These are phyloP conservation scores for Evernia prunastri DNA, from an alignment of 495 filamentous ascomycete species.

Conservation along the genomic window DNA sequence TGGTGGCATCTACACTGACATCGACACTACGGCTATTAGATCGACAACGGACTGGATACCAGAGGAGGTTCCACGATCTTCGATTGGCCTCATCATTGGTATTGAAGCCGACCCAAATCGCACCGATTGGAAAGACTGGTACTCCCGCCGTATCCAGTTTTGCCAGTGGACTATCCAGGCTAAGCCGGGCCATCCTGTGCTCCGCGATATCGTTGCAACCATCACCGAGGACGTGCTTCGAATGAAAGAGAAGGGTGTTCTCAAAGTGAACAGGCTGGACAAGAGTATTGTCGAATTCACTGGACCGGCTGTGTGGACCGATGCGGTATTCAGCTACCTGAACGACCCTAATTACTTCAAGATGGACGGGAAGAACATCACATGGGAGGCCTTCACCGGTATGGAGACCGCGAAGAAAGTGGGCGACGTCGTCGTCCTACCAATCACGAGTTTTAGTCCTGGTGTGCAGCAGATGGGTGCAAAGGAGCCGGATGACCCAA, in stretches of 20 bases:
- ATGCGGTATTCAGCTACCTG: slow-evolving; percentile 84
- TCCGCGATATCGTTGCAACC: slow-evolving; percentile 78
- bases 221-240: slow-evolving; percentile 77
- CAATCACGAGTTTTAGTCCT: slow-evolving; percentile 95
- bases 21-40: slow-evolving; percentile 81
- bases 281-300: slow-evolving; percentile 94
- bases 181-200: slow-evolving; percentile 88
- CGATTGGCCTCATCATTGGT: slow-evolving; percentile 79
- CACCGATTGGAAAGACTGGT: slow-evolving; percentile 90
- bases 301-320: slow-evolving; percentile 91
- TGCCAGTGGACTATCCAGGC: slow-evolving; percentile 98
- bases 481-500: slow-evolving; percentile 82
- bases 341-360: slow-evolving; percentile 89
- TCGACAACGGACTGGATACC: slow-evolving; percentile 86
- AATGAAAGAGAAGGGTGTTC: slow-evolving; percentile 61
- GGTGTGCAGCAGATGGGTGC: slow-evolving; percentile 92
- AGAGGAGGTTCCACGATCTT: slow-evolving; percentile 61
- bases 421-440: slow-evolving; percentile 87
- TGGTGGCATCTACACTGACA: slow-evolving; percentile 94
- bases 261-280: slow-evolving; percentile 57
- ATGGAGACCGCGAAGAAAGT: slow-evolving; percentile 78
- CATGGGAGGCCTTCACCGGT: slow-evolving; percentile 82
- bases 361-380: slow-evolving; percentile 63
- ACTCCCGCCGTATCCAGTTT: slow-evolving; percentile 91
- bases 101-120: slow-evolving; percentile 96